These are phyloP conservation scores for Jacaranda mimosifolia DNA, from an alignment of 257 asterid species.

Conservation along the genomic window DNA sequence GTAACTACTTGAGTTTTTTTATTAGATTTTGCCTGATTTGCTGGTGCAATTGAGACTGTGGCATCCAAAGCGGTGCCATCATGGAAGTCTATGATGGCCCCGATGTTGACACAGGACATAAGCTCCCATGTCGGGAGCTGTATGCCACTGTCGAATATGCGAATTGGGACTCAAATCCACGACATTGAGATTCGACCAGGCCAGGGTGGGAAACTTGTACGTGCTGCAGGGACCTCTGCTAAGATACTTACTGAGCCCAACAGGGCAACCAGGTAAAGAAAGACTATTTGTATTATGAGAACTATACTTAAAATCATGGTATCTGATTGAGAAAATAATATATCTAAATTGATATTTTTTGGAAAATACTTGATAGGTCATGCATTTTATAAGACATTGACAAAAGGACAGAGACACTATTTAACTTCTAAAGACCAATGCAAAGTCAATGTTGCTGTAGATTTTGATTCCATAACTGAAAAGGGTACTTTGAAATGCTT, in stretches of 20 bases:
- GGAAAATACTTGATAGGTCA: background rate
- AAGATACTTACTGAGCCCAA: slow-evolving; percentile 85
- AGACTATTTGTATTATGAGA: background rate
- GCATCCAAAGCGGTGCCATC: slow-evolving; percentile 40
- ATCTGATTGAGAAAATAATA: background rate
- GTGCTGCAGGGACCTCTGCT: slow-evolving; percentile 77
- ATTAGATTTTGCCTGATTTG: slow-evolving; percentile 20
- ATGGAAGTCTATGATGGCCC: slow-evolving; percentile 53
- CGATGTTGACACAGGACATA: slow-evolving; percentile 60
- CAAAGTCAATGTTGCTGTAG: background rate
- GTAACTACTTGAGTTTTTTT: background rate
- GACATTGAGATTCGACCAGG: slow-evolving; percentile 95
- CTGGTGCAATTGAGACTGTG: slow-evolving; percentile 45
- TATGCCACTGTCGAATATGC: slow-evolving; percentile 70
- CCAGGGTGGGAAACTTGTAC: slow-evolving; percentile 79
- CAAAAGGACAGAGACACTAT: background rate
- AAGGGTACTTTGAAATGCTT: background rate
- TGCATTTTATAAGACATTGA: background rate
- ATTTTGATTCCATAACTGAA: background rate
- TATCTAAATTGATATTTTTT: background rate
- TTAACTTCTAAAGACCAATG: background rate
- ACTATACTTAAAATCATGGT: background rate
- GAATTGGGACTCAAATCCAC: slow-evolving; percentile 77
- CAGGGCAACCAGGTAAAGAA: slow-evolving; percentile 55
- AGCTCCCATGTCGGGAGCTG: slow-evolving; percentile 68